A percentile compares a stretch with the other conserved stretches of the same genome.
phyloP scores from a whole-genome alignment of 2,329 filamentous ascomycete species.

The Hypoxylon sp. region DNA sequence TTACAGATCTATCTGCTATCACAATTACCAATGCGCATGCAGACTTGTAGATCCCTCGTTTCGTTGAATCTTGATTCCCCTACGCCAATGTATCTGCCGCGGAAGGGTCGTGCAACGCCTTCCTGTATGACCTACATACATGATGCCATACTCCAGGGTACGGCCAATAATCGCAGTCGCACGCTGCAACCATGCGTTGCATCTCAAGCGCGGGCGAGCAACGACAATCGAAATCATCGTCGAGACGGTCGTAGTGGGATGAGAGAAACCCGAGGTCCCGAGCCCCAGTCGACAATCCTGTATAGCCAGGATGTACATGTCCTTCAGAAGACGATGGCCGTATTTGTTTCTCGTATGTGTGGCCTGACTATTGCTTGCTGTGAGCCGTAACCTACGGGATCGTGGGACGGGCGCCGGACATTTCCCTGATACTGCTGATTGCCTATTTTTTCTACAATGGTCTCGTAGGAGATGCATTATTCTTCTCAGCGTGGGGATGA shows the following conservation, averaged over 20 bases:
- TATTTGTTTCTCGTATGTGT: conserved; percentile 16
- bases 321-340: conserved; percentile 1
- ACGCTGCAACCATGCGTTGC: conserved; percentile 34
- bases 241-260: conserved; percentile 34
- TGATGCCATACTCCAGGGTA: conserved; percentile 41
- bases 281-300: conserved; percentile 28
- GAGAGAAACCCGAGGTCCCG: conserved; percentile 36
- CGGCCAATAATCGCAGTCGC: conserved; percentile 30
- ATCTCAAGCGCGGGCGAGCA: conserved; percentile 36
- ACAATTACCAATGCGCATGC: conserved; percentile 36
- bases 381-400: conserved; percentile 18
- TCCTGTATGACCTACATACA: conserved; percentile 45
- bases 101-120: conserved; percentile 39
- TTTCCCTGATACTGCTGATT: conserved; percentile 14
- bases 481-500: conserved; percentile 41
- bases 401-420: conserved; percentile 23
- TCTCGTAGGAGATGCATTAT: conserved; percentile 16
- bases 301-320: background rate
- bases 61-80: conserved; percentile 41
- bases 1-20: conserved; percentile 37
- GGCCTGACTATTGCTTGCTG: conserved; percentile 2
- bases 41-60: conserved; percentile 41
- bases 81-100: conserved; percentile 38
- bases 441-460: conserved; percentile 15
- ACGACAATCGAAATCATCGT: conserved; percentile 32